Conservation (phyloP, 2,329 filamentous ascomycete genomes). For the Trichoderma sp. region DNA sequence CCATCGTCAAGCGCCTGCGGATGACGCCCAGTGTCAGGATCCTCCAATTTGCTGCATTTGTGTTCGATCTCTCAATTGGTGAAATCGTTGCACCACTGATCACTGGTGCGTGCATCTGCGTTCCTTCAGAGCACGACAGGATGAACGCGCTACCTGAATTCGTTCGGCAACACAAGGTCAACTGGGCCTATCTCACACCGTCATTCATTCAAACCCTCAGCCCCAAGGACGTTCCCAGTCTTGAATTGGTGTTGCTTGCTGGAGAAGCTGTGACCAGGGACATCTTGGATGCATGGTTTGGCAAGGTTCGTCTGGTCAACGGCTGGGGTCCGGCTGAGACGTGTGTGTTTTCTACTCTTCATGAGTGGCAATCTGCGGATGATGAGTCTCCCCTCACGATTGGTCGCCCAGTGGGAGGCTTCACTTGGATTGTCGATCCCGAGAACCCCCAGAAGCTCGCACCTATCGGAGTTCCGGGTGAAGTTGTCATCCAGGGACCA, state of each 20-base stretch:
- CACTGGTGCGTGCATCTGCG: constrained; percentile 13
- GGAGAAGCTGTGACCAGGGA: constrained; percentile 27
- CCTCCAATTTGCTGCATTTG: constrained; percentile 23
- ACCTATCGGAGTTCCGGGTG: constrained; percentile 23
- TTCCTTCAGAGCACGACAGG: constrained; percentile 26
- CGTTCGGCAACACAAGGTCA: constrained; percentile 13
- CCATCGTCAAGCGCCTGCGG: constrained; percentile 2
- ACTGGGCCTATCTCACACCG: constrained; percentile 27
- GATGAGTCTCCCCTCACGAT: constrained; percentile 25
- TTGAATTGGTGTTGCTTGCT: constrained; percentile 11
- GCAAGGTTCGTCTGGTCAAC: constrained; percentile 29
- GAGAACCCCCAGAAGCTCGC: constrained; percentile 22
- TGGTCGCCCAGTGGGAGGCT: constrained; percentile 21
- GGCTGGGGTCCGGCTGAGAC: constrained; percentile 33
- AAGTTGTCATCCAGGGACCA: constrained; percentile 28
- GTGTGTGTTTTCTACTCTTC: constrained; percentile 25
- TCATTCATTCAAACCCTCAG: constrained; percentile 18
- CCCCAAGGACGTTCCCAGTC: constrained; percentile 13
- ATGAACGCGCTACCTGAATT: constrained; percentile 24
- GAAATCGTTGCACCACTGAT: constrained; percentile 24
- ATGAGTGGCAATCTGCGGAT: constrained; percentile 22
- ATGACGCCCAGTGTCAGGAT: background rate
- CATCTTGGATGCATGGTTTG: constrained; percentile 28
- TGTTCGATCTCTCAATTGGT: constrained; percentile 27
- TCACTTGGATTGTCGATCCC: constrained; percentile 25